phyloP scores from a whole-genome alignment of 768 basidiomycete genomes.

The Boletus sp. region DNA sequence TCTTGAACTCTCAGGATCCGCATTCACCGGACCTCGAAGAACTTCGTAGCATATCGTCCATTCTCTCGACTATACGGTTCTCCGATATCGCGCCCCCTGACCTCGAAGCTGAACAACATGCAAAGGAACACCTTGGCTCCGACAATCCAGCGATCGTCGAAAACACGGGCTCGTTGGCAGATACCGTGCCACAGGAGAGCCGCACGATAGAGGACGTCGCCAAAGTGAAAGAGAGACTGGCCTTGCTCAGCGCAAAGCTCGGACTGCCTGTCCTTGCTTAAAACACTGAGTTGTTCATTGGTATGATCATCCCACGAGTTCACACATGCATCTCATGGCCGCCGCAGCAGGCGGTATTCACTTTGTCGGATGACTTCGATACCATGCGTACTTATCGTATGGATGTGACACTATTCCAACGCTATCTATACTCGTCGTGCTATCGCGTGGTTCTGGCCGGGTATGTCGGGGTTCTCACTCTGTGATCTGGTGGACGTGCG shows the following conservation, averaged over 20 bases:
- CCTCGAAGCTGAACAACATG: conserved; percentile 76
- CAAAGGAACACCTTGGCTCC: conserved; percentile 56
- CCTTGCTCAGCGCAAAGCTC: conserved; percentile 31
- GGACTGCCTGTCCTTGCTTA: conserved; percentile 26
- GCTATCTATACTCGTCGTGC: not conserved
- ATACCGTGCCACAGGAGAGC: conserved; percentile 14
- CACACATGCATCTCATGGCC: not conserved
- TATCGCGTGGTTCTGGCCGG: conserved; percentile 1
- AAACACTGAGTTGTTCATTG: not conserved
- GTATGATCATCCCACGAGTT: not conserved
- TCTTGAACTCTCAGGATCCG: conserved; percentile 41
- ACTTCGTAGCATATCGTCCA: conserved; percentile 50
- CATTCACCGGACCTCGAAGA: conserved; percentile 34
- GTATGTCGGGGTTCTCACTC: not conserved
- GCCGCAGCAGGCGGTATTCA: not conserved
- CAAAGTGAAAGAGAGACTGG: conserved; percentile 38
- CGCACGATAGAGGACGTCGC: conserved; percentile 43
- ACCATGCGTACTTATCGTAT: not conserved
- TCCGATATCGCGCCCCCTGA: conserved; percentile 75
- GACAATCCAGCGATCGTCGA: conserved; percentile 31
- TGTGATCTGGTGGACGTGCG: not conserved
- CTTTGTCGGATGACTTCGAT: not conserved
- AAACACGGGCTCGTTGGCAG: conserved; percentile 38
- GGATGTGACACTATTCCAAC: not conserved
- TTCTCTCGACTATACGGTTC: conserved; percentile 62